Evolutionary conservation across 1,284 basidiomycete genomes (phyloP).

Genomic region (Fistulinella staudtii): DNA sequence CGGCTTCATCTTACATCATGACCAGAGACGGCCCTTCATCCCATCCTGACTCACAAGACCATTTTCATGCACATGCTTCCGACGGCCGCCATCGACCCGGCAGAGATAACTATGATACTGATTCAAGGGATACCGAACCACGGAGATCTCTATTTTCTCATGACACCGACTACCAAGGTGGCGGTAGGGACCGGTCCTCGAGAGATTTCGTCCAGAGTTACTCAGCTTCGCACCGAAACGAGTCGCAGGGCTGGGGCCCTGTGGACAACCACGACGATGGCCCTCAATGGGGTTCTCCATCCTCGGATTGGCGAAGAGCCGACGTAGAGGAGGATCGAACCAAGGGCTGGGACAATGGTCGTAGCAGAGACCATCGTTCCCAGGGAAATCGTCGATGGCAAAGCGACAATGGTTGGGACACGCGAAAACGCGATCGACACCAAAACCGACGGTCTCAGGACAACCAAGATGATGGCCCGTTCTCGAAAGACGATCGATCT

Average conservation of each 20-base stretch:
- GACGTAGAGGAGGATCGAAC: conserved; percentile 30
- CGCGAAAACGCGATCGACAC: conserved; percentile 33
- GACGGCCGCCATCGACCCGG: conserved; percentile 48
- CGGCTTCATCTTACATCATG: conserved; percentile 38
- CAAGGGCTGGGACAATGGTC: conserved; percentile 30
- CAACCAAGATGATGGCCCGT: conserved; percentile 27
- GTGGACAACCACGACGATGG: conserved; percentile 39
- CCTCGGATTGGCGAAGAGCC: conserved; percentile 36
- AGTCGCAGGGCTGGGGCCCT: conserved; percentile 39
- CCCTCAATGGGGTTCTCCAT: conserved; percentile 40
- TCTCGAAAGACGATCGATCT: conserved; percentile 41
- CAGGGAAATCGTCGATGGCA: conserved; percentile 35
- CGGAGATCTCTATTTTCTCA: conserved; percentile 40
- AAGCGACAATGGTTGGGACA: conserved; percentile 39
- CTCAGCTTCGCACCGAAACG: conserved; percentile 41
- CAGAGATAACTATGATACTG: conserved; percentile 48
- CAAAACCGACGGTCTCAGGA: conserved; percentile 31
- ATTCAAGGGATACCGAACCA: conserved; percentile 42
- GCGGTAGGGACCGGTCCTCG: conserved; percentile 44
- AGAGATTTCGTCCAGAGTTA: conserved; percentile 41
- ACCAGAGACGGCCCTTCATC: conserved; percentile 50
- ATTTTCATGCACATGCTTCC: conserved; percentile 43
- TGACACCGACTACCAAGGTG: conserved; percentile 38
- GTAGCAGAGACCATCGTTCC: conserved; percentile 22
- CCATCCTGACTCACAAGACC: conserved; percentile 49